These are phyloP conservation scores for Talaromyces borbonicus DNA, from an alignment of 495 filamentous ascomycete species.

Conservation along the genomic window DNA sequence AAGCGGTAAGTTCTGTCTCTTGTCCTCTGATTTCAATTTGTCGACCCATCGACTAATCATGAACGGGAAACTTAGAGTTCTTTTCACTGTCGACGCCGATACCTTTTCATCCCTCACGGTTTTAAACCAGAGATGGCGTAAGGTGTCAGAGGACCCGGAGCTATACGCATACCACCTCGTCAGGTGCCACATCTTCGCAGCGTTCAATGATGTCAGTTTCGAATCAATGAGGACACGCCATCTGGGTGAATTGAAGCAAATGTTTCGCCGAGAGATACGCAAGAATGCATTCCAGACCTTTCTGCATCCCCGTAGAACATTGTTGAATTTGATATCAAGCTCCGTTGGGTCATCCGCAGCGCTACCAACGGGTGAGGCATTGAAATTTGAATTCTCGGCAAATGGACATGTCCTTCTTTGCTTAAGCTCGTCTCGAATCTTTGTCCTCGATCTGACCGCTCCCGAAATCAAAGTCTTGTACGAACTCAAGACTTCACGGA, in stretches of 20 bases:
- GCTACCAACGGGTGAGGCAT: constrained; percentile 73
- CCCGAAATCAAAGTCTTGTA: constrained; percentile 52
- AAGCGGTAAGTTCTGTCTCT: constrained; percentile 8
- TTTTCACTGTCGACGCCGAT: constrained; percentile 63
- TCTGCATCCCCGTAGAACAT: constrained; percentile 55
- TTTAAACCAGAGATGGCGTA: constrained; percentile 70
- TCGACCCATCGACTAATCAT: no score
- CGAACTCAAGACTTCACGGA: constrained; percentile 69
- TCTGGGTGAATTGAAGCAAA: constrained; percentile 49
- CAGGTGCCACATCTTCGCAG: constrained; percentile 56
- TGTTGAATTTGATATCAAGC: constrained; percentile 70
- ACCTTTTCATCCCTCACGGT: constrained; percentile 75
- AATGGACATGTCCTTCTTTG: constrained; percentile 65
- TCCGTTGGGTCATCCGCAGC: constrained; percentile 74
- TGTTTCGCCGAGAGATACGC: constrained; percentile 63
- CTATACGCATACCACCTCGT: constrained; percentile 72
- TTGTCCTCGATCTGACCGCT: constrained; percentile 58
- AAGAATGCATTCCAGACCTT: constrained; percentile 75
- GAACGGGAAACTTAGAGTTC: constrained; percentile 47
- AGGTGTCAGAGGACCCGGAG: constrained; percentile 56
- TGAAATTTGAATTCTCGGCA: constrained; percentile 72
- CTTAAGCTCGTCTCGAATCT: constrained; percentile 78
- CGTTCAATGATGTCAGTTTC: constrained; percentile 39
- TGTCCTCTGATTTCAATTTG: not conserved
- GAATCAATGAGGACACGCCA: constrained; percentile 38